Evolutionary conservation across 495 filamentous ascomycete species (phyloP).

Genomic region (Podospora pseudoanserina): DNA sequence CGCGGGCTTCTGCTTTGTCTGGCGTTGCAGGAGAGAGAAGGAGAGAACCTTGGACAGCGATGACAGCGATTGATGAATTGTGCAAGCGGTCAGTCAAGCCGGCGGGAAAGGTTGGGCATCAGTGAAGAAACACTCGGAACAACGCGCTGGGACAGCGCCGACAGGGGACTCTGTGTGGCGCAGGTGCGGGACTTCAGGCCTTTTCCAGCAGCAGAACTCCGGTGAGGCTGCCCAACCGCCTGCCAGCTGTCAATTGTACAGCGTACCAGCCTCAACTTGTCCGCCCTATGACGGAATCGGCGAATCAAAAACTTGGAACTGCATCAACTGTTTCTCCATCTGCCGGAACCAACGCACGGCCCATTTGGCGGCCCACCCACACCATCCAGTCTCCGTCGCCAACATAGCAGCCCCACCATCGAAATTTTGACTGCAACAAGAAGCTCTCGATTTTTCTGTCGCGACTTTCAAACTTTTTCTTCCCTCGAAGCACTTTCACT

Average conservation of each 20-base stretch:
- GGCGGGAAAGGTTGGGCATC: conserved; percentile 36
- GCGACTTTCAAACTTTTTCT: conserved; percentile 1
- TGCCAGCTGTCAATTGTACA: conserved; percentile 25
- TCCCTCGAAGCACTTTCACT: conserved; percentile 3
- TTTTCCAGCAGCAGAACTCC: conserved; percentile 12
- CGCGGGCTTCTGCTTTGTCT: not conserved
- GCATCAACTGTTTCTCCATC: conserved; percentile 23
- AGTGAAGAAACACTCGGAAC: conserved; percentile 17
- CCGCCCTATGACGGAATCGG: conserved; percentile 27
- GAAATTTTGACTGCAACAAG: not conserved
- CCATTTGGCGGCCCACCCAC: conserved; percentile 2
- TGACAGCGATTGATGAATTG: conserved; percentile 25
- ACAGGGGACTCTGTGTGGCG: conserved; percentile 22
- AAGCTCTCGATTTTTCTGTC: conserved; percentile 5
- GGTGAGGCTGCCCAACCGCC: conserved; percentile 27
- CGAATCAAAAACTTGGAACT: conserved; percentile 19
- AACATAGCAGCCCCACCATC: not conserved
- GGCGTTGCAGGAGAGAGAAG: not conserved
- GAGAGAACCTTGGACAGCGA: conserved; percentile 12
- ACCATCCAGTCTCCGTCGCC: not conserved
- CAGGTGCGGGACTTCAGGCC: conserved; percentile 13
- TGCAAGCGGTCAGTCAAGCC: conserved; percentile 36
- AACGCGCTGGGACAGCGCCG: conserved; percentile 16
- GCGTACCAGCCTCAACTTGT: conserved; percentile 31
- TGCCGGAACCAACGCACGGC: conserved; percentile 15